Base-by-base conservation (phyloP, 106 monocot species). In the Dendrobium catenatum region DNA sequence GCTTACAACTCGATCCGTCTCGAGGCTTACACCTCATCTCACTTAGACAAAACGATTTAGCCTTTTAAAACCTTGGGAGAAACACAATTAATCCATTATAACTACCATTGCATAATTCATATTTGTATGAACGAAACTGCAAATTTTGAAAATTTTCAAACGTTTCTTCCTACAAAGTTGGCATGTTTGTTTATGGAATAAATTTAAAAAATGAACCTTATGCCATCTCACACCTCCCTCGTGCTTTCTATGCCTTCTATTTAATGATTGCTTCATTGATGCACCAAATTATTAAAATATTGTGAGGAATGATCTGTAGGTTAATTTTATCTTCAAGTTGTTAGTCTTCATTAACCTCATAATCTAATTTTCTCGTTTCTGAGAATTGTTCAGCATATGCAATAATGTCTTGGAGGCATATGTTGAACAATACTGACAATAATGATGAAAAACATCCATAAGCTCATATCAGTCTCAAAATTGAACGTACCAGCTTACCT, bases 401-500 rank as follows among this genome's bases (percentile, higher is more conserved):
- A 37, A 37, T 46, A 46, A 46, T 46, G 46, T 46, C 9, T 46
- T 46, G 8, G 46, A 46, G 6, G 8, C 15, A 58, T 58, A 58
- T 17, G 58, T 19, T 3, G 17, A 58, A 20, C 19, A 58, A n/a
- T 18, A 58, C 58, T 19, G 20, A 58, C 18, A 58, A 18, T 58
- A 58, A 58, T 15, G 58, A 58, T 16, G 18, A 19, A 11, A 18
- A 19, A 20, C 58, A 58, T 56, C 0, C 55, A 58, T 19, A 18
- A 18, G 17, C 18, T 20, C 20, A 20, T 58, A 58, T 58, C 20
- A 4, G 58, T 20, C 20, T 58, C 58, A 16, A 58, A 58, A 58
- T 58, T 58, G 58, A 58, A 58, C 16, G 20, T 58, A 58, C 2
- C 20, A 58, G 58, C 58, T 58, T 87, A 96, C 96, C 94, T 94